These are phyloP conservation scores for Rhododendron henanense DNA, from an alignment of 148 eudicot genomes.

Conservation along the genomic window DNA sequence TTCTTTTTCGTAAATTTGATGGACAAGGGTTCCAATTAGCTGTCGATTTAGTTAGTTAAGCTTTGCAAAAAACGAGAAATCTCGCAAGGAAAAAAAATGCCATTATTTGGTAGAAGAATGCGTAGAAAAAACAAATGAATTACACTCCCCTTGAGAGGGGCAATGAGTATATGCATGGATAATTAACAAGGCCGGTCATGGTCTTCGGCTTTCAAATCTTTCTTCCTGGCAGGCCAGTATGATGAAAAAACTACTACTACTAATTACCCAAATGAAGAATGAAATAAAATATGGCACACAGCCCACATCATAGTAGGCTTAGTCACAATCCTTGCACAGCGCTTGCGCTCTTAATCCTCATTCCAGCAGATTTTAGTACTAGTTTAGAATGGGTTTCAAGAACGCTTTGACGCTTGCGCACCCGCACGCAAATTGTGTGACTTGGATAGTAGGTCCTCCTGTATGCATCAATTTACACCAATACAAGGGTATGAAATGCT, in stretches of 20 bases:
- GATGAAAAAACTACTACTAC: neutral
- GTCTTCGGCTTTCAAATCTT: neutral
- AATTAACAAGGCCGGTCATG: neutral
- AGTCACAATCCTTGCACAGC: neutral
- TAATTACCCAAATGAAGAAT: neutral
- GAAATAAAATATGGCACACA: neutral
- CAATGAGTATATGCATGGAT: neutral
- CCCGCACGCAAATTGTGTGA: neutral
- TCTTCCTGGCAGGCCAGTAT: neutral
- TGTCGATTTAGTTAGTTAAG: neutral
- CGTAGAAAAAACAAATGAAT: neutral
- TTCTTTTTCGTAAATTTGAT: neutral
- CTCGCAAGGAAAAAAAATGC: neutral
- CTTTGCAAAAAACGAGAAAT: neutral
- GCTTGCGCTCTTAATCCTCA: neutral
- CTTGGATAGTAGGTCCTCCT: neutral
- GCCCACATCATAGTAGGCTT: neutral
- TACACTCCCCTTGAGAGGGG: neutral
- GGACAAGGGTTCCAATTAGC: neutral
- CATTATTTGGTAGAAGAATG: neutral
- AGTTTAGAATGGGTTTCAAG: neutral
- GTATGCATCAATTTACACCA: neutral
- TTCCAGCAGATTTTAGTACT: neutral
- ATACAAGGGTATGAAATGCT: neutral
- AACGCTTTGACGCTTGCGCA: neutral